Percentiles rank a stretch among this genome's conserved stretches.
Conservation (phyloP, 2,329 filamentous ascomycete species). For the Dryadomyces sulphureus region DNA sequence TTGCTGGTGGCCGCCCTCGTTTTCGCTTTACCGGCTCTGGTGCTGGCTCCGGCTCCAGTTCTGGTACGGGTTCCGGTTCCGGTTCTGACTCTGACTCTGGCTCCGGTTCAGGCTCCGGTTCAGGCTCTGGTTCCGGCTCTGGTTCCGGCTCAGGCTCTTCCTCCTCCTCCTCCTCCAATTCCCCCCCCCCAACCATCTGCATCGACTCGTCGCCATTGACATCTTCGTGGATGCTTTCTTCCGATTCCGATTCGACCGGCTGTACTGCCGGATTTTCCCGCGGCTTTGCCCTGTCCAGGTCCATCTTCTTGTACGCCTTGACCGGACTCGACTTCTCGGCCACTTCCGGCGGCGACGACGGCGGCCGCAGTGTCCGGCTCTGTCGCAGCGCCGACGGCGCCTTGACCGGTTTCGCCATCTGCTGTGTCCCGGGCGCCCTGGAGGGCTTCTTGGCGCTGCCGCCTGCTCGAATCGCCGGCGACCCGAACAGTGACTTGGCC, state of each 20-base stretch:
- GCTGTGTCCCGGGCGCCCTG: slow-evolving; percentile 11
- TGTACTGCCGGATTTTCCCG: slow-evolving; percentile 16
- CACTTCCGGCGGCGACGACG: slow-evolving; percentile 30
- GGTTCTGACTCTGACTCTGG: slow-evolving; percentile 14
- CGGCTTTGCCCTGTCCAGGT: slow-evolving; percentile 26
- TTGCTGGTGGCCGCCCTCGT: slow-evolving; percentile 1
- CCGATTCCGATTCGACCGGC: slow-evolving; percentile 15
- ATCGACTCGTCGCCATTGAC: slow-evolving; percentile 25
- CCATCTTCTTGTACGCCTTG: slow-evolving; percentile 35
- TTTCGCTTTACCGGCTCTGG: background rate
- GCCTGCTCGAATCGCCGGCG: slow-evolving; percentile 36
- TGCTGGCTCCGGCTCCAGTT: slow-evolving; percentile 7
- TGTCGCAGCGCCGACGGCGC: slow-evolving; percentile 6
- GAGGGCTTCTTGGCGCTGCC: background rate
- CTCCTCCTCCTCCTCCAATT: slow-evolving; percentile 10
- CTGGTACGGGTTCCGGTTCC: slow-evolving; percentile 14
- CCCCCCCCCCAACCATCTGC: slow-evolving; percentile 19
- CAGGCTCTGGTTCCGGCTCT: slow-evolving; percentile 15
- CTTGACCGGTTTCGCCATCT: background rate
- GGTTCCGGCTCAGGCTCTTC: slow-evolving; percentile 14
- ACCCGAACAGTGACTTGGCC: slow-evolving; percentile 44
- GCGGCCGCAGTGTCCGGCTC: slow-evolving; percentile 40
- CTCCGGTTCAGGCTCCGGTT: slow-evolving; percentile 12
- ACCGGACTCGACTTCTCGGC: slow-evolving; percentile 16
- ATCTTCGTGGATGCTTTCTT: slow-evolving; percentile 12